These are phyloP conservation scores for Acrocalymma vagum DNA, from an alignment of 2,329 filamentous ascomycete species.

Conservation along the genomic window DNA sequence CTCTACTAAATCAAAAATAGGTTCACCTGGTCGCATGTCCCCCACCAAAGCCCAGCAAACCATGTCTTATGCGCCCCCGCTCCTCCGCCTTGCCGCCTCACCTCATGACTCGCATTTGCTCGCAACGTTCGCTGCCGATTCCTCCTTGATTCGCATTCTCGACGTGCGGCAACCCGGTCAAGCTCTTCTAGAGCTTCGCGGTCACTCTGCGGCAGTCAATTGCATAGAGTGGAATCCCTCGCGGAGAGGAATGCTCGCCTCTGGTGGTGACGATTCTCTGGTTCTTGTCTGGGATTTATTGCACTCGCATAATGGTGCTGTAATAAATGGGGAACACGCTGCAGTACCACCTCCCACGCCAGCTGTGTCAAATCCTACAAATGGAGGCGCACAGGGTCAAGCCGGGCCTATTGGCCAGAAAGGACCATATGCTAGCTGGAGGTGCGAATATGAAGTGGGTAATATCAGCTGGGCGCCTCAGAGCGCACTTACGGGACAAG, in stretches of 20 bases:
- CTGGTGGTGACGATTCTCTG: constrained; percentile 89
- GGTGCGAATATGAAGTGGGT: constrained; percentile 85
- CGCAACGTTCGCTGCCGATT: constrained; percentile 96
- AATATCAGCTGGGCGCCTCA: constrained; percentile 88
- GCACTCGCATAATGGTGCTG: constrained; percentile 66
- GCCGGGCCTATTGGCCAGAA: constrained; percentile 58
- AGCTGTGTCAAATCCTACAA: constrained; percentile 32
- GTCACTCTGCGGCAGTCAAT: constrained; percentile 85
- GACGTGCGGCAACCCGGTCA: constrained; percentile 97
- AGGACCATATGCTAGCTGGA: constrained; percentile 80
- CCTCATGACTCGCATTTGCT: constrained; percentile 95
- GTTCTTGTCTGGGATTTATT: constrained; percentile 95
- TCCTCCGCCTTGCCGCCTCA: constrained; percentile 85
- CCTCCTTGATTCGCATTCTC: constrained; percentile 89
- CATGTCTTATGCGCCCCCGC: constrained; percentile 69
- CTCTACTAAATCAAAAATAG: constrained; percentile 28
- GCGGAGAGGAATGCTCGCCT: constrained; percentile 86
- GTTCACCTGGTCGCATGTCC: constrained; percentile 66
- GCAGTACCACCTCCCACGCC: constrained; percentile 35
- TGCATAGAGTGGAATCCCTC: constrained; percentile 95
- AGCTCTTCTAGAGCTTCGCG: constrained; percentile 89
- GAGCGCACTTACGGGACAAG: constrained; percentile 70
- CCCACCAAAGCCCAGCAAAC: constrained; percentile 80
- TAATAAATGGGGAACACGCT: constrained; percentile 53
- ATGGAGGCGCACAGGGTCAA: constrained; percentile 34